phyloP scores from a whole-genome alignment of 2,329 filamentous ascomycete species.

The Penicillium sp. region DNA sequence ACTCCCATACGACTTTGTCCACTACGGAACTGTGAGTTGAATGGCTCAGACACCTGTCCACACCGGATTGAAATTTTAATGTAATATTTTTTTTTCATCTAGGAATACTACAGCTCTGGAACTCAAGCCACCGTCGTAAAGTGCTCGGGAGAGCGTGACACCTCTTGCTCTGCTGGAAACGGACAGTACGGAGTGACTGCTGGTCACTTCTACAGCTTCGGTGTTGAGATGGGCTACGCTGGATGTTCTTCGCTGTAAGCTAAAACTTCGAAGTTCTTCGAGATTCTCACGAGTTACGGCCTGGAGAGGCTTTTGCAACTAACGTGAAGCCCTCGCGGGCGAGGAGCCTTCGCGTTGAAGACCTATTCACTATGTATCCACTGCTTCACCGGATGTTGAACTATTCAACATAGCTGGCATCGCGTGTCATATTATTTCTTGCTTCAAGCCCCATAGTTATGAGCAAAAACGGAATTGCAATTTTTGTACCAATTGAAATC shows the following conservation, averaged over 20 bases:
- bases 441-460: not conserved
- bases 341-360: not conserved
- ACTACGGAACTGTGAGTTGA: conserved; percentile 28
- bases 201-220: conserved; percentile 28
- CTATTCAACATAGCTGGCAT: not conserved
- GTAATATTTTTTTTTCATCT: not conserved
- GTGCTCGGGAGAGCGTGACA: conserved; percentile 27
- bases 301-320: not conserved
- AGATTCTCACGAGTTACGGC: not conserved
- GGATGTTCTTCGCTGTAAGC: conserved; percentile 15
- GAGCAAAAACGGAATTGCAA: not conserved
- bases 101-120: conserved; percentile 32
- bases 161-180: conserved; percentile 29
- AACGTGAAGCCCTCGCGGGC: not conserved
- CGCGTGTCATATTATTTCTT: not conserved
- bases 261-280: not conserved
- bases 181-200: conserved; percentile 22
- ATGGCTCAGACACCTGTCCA: not conserved
- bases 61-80: not conserved
- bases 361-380: not conserved
- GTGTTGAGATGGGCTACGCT: conserved; percentile 18
- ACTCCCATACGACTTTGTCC: conserved; percentile 21
- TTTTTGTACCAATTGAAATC: not conserved
- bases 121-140: conserved; percentile 11
- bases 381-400: not conserved